Conservation (phyloP, 352 stramenopile species). For the Phytophthora pluvialis region DNA sequence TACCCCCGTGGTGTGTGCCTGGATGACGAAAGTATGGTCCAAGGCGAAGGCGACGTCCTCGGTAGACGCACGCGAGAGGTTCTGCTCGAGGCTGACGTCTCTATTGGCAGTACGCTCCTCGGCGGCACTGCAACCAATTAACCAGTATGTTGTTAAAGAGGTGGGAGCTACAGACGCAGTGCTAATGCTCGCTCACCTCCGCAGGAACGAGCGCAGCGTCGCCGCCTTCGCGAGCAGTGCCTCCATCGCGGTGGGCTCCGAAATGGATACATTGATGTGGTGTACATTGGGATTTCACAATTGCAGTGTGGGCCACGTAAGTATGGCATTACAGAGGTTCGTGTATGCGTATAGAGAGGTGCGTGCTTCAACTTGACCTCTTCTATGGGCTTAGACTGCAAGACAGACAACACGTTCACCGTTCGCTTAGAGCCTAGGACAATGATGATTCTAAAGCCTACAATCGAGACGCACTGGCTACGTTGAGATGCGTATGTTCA, state of each 20-base stretch:
- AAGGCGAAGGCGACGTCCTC: constrained; percentile 37
- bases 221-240: constrained; percentile 36
- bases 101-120: constrained; percentile 5
- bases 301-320: background rate
- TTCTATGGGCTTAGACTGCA: no score
- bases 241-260: constrained; percentile 31
- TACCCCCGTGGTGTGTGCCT: constrained; percentile 4
- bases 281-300: background rate
- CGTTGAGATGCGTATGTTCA: background rate
- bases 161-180: background rate
- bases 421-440: no score
- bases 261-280: constrained; percentile 10
- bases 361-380: background rate
- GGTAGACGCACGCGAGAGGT: constrained; percentile 16
- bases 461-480: constrained; percentile 4
- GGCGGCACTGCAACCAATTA: constrained; percentile 22
- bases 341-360: no score
- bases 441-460: background rate
- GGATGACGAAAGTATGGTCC: constrained; percentile 49
- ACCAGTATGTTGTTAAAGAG: background rate
- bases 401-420: no score
- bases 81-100: constrained; percentile 14
- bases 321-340: no score
- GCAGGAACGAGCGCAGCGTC: constrained; percentile 48
- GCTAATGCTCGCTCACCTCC: constrained; percentile 28